Conservation (phyloP, 116 monocot genomes). For the Iris pallida region DNA sequence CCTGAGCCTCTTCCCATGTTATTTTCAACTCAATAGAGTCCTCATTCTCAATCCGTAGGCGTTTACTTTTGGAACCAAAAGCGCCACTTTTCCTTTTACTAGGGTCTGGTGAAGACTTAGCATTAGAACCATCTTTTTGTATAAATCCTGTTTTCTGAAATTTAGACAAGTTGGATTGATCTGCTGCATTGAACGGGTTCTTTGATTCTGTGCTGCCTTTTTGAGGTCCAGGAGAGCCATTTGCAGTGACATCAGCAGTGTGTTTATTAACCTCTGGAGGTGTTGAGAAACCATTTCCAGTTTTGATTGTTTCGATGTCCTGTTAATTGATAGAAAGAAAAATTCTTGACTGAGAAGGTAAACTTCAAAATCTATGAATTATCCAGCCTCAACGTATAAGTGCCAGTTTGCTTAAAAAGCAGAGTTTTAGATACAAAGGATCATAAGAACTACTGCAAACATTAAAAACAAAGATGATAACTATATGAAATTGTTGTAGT, state of each 20-base stretch:
- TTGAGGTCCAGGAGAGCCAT: conserved; percentile 20
- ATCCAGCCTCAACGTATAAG: not conserved
- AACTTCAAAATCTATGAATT: not conserved
- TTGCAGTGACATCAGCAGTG: conserved; percentile 27
- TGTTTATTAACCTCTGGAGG: conserved; percentile 37
- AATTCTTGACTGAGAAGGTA: not conserved
- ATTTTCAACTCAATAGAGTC: conserved; percentile 81
- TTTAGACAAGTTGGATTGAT: conserved; percentile 33
- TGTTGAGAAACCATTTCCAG: conserved; percentile 41
- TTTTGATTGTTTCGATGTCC: conserved; percentile 50
- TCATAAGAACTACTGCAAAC: too few relatives aligned
- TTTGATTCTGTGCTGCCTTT: conserved; percentile 40
- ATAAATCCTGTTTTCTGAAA: conserved; percentile 39
- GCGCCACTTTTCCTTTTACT: conserved; percentile 54
- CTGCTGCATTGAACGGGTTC: conserved; percentile 23
- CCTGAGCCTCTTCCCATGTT: conserved; percentile 96
- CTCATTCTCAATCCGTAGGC: conserved; percentile 72
- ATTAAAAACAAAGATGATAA: too few relatives aligned
- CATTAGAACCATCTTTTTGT: conserved; percentile 45
- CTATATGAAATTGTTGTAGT: too few relatives aligned
- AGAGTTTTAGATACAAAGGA: too few relatives aligned
- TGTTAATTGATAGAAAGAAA: conserved; percentile 13
- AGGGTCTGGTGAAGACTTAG: conserved; percentile 23
- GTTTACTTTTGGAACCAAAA: conserved; percentile 72
- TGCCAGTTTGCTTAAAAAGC: too few relatives aligned